phyloP scores from a whole-genome alignment of 768 basidiomycete species.

The Tulasnella calospora region DNA sequence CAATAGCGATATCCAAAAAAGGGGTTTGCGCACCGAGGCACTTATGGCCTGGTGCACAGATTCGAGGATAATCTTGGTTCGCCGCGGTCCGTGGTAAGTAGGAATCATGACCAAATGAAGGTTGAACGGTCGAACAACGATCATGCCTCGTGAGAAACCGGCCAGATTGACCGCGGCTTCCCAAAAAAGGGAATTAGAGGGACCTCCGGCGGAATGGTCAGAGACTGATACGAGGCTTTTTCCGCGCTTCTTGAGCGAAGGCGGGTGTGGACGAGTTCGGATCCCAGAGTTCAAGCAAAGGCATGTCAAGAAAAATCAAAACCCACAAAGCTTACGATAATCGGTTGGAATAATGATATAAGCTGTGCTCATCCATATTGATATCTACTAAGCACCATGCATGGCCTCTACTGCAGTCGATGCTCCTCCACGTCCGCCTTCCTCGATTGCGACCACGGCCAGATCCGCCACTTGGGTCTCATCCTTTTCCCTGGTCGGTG shows the following conservation, averaged over 20 bases:
- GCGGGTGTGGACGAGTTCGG: too few species aligned
- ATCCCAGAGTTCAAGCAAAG: too few species aligned
- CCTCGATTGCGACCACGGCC: not conserved
- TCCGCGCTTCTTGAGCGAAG: too few species aligned
- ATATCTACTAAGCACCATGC: not conserved
- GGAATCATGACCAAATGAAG: not conserved
- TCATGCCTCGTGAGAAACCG: not conserved
- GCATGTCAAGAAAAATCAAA: too few species aligned
- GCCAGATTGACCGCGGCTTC: not conserved
- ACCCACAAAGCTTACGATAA: too few species aligned
- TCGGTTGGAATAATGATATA: too few species aligned
- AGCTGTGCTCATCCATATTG: too few species aligned
- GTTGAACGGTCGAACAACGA: not conserved
- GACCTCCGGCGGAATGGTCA: not conserved
- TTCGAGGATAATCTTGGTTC: not conserved
- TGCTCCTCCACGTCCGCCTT: not conserved
- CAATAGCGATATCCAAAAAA: not conserved
- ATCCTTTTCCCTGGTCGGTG: not conserved
- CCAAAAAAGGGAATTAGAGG: not conserved
- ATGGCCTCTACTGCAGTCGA: not conserved
- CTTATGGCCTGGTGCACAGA: not conserved
- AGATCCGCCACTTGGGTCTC: not conserved
- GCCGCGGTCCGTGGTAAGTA: not conserved
- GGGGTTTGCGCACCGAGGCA: not conserved
- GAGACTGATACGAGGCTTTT: too few species aligned